These are phyloP conservation scores for Saccharomyces paradoxus DNA, from an alignment of 805 yeast species.

Conservation along the genomic window DNA sequence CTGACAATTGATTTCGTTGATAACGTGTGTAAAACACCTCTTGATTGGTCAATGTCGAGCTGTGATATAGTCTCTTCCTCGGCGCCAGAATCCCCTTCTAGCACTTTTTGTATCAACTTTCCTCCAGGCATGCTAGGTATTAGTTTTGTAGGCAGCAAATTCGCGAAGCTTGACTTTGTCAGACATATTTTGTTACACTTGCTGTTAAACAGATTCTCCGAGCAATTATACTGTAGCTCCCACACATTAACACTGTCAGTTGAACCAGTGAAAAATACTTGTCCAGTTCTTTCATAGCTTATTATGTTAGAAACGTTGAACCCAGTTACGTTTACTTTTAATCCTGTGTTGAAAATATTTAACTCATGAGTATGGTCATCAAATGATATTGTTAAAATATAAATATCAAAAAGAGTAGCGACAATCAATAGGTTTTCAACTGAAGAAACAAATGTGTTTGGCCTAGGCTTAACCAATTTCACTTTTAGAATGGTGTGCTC, in stretches of 20 bases:
- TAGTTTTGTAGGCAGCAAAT: slow-evolving; percentile 36
- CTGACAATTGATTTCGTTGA: slow-evolving; percentile 73
- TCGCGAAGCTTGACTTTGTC: slow-evolving; percentile 52
- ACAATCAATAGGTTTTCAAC: slow-evolving; percentile 65
- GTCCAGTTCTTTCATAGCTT: slow-evolving; percentile 52
- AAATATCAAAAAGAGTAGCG: slow-evolving; percentile 69
- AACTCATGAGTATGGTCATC: slow-evolving; percentile 37
- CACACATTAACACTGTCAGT: slow-evolving; percentile 71
- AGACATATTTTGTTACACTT: slow-evolving; percentile 73
- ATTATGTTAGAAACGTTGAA: slow-evolving; percentile 55
- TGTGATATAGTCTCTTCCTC: slow-evolving; percentile 47
- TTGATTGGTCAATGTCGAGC: slow-evolving; percentile 60
- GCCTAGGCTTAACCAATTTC: slow-evolving; percentile 66
- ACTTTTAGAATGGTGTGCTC: slow-evolving; percentile 66
- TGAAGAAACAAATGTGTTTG: slow-evolving; percentile 64
- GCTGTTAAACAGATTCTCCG: slow-evolving; percentile 75
- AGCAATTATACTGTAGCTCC: slow-evolving; percentile 71
- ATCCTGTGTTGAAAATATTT: slow-evolving; percentile 70
- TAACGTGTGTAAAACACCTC: slow-evolving; percentile 67
- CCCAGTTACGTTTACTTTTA: slow-evolving; percentile 71
- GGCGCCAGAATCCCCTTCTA: slow-evolving; percentile 19
- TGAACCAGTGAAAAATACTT: slow-evolving; percentile 70
- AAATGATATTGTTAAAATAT: slow-evolving; percentile 61
- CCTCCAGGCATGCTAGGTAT: slow-evolving; percentile 28
- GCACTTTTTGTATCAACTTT: slow-evolving; percentile 24